Conservation (phyloP, 1,284 basidiomycete genomes). For the Boletus holoroseus region DNA sequence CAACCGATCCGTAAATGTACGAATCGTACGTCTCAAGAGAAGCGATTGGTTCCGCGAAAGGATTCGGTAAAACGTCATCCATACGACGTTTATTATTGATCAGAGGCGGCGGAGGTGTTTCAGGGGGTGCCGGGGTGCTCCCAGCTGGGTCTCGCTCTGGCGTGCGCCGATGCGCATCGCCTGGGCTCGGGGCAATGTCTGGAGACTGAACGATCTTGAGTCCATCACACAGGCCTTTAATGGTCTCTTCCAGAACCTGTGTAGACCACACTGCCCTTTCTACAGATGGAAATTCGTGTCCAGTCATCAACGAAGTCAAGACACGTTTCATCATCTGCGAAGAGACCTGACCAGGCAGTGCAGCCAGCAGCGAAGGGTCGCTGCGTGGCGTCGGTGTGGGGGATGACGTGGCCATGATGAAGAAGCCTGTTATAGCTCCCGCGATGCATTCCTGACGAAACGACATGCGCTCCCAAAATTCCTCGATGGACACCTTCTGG, state of each 20-base stretch:
- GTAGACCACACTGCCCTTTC: conserved; percentile 65
- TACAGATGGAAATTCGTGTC: conserved; percentile 70
- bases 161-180: conserved; percentile 32
- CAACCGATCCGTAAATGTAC: conserved; percentile 52
- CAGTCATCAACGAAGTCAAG: conserved; percentile 59
- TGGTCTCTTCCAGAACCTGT: conserved; percentile 60
- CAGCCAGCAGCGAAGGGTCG: conserved; percentile 42
- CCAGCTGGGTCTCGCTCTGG: conserved; percentile 34
- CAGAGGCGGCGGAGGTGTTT: conserved; percentile 45
- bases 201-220: conserved; percentile 33
- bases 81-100: conserved; percentile 26
- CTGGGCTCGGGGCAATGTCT: conserved; percentile 16
- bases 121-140: conserved; percentile 35
- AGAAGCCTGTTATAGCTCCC: conserved; percentile 86
- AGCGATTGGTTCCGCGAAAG: conserved; percentile 58
- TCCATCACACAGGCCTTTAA: conserved; percentile 67
- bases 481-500: conserved; percentile 54
- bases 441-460: conserved; percentile 88
- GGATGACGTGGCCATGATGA: conserved; percentile 52
- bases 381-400: conserved; percentile 20
- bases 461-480: conserved; percentile 94
- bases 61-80: conserved; percentile 56
- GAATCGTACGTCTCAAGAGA: conserved; percentile 54
- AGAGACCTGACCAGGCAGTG: conserved; percentile 57
- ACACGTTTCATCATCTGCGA: conserved; percentile 64